Base-by-base conservation (phyloP, 169 alveolate genomes). In the Neospora caninum region DNA sequence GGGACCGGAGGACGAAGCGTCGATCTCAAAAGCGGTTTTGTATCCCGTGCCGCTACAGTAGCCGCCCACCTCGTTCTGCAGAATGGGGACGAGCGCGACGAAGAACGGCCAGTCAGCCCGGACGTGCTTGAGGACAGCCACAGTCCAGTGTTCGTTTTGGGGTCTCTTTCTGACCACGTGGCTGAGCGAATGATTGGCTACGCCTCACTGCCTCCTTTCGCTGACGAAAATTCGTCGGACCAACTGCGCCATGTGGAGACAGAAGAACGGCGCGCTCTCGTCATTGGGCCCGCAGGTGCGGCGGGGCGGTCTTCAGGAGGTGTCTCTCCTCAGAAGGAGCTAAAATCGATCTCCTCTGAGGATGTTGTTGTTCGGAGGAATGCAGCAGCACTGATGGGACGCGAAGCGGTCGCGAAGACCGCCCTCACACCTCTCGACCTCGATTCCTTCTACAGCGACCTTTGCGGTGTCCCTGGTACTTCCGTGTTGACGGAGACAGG, bases 361-460 rank as follows among this genome's bases (percentile, higher is more conserved):
- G 89, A 91, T n/a, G 58, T 91, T 9, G 45, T 91, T 45, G 45
- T 49, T 16, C 45, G 36, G 58, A 54, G 70, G 22, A 91, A 80
- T 39, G 91, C 82, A 7, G 94, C 94, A 38, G 41, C 94, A 10
- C 39, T 91, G 45, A 91, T 91, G 94, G 94, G 91, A 45, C 70
- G 88, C 36, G 42, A 25, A n/a, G 58, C 58, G 1, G 41, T 18
- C 18, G 83, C 53, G 31, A 91, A 91, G n/a, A 73, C 69, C 7
- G 67, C 58, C 43, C 39, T 78, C n/a, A 78, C 91, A 0, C 91
- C 49, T 1, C 31, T 54, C 18, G 94, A 91, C 64, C 87, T 91
- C 80, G 94, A 91, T 39, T 43, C 67, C 49, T 91, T 91, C 80
- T 91, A 91, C 64, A 80, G n/a, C 27, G 93, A 91, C 31, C 78